Evolutionary conservation across 2,329 filamentous ascomycete genomes (phyloP).

Genomic region (Bipolaris cookei): DNA sequence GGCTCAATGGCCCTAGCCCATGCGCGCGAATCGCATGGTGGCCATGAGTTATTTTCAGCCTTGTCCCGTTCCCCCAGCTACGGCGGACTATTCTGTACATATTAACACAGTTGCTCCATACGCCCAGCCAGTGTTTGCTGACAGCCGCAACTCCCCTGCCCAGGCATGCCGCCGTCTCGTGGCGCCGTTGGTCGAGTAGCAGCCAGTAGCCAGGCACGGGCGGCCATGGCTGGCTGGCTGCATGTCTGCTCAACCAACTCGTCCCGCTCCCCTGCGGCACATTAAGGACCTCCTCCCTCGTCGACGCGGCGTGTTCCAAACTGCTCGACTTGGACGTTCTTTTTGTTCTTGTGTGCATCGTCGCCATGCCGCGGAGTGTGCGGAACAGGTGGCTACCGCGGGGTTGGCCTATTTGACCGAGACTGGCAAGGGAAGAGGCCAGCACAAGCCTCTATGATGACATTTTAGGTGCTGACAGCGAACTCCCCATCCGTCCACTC

Average conservation of each 20-base stretch:
- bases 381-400: neutral
- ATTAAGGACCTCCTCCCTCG: too few relatives aligned
- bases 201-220: slow-evolving; percentile 3
- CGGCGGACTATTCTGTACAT: neutral
- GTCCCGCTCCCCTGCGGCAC: too few relatives aligned
- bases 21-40: slow-evolving; percentile 14
- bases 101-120: too few relatives aligned
- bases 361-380: neutral
- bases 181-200: neutral
- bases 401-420: neutral
- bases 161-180: slow-evolving; percentile 3
- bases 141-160: neutral
- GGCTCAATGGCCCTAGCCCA: neutral
- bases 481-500: slow-evolving; percentile 2
- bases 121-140: slow-evolving; percentile 3
- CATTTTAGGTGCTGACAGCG: slow-evolving; percentile 2
- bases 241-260: too few relatives aligned
- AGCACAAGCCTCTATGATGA: neutral
- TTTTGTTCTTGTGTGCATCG: neutral
- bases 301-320: neutral
- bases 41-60: slow-evolving; percentile 23
- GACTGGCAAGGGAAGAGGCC: neutral
- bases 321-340: neutral
- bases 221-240: too few relatives aligned
- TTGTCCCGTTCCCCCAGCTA: slow-evolving; percentile 10